Conservation (phyloP, 257 asterid genomes). For the Capsicum baccatum region DNA sequence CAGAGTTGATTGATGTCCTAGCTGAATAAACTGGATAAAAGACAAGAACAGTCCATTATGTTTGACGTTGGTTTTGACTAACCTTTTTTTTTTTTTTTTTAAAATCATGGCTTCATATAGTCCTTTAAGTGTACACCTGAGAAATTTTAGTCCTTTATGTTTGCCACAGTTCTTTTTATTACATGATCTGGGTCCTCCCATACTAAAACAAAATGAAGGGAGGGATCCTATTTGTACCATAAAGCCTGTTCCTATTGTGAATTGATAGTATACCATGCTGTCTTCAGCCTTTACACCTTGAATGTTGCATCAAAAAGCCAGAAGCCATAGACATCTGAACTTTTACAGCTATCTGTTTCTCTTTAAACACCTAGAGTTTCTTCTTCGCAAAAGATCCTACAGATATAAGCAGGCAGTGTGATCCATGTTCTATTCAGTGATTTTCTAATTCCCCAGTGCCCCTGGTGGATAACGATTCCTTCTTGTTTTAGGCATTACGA, state of each 20-base stretch:
- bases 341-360: not conserved
- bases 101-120: not conserved
- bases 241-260: not conserved
- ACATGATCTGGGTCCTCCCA: conserved; percentile 10
- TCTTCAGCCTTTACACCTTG: not conserved
- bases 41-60: conserved; percentile 5
- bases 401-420: not conserved
- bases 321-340: not conserved
- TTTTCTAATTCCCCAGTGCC: not conserved
- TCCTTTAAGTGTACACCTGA: not conserved
- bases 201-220: not conserved
- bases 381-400: not conserved
- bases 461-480: not conserved
- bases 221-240: not conserved
- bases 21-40: not conserved
- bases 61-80: not conserved
- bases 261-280: not conserved
- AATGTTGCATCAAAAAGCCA: not conserved
- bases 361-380: not conserved
- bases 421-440: not conserved
- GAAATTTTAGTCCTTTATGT: not conserved
- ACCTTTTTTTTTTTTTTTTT: not conserved
- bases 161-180: not conserved
- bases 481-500: not conserved
- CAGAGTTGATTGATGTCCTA: not conserved